Evolutionary conservation across 2,329 filamentous ascomycete species (phyloP).

Genomic region (Scedosporium apiospermum): DNA sequence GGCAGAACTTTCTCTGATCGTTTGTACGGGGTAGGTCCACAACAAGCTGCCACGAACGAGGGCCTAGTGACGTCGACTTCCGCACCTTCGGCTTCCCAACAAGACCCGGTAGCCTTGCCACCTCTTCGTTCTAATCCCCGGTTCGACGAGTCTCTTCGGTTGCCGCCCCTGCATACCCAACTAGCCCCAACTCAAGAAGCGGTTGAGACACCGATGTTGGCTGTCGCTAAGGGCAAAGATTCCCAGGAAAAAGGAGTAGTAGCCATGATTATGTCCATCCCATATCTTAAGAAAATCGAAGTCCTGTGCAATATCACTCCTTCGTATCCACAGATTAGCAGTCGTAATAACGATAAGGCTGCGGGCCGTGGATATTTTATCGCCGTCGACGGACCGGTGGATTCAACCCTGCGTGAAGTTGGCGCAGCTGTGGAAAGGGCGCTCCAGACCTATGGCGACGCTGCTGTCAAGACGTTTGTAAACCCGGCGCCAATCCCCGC

Average conservation of each 20-base stretch:
- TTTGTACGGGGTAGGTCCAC: neutral
- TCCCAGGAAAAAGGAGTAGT: conserved; percentile 30
- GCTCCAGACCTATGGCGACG: conserved; percentile 36
- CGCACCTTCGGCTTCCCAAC: neutral
- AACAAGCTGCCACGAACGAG: neutral
- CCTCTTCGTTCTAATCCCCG: conserved; percentile 1
- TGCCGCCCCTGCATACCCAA: conserved; percentile 43
- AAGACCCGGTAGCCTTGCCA: neutral
- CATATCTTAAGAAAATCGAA: conserved; percentile 66
- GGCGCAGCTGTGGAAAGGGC: conserved; percentile 57
- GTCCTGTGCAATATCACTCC: conserved; percentile 69
- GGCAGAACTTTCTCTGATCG: neutral
- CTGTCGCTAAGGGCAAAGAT: neutral
- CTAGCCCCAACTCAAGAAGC: conserved; percentile 13
- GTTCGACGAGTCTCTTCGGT: conserved; percentile 43
- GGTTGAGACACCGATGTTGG: neutral
- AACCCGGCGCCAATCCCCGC: conserved; percentile 16
- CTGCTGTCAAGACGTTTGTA: conserved; percentile 33
- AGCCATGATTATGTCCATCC: conserved; percentile 66
- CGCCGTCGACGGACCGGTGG: conserved; percentile 67
- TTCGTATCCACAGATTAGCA: conserved; percentile 37
- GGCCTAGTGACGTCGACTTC: neutral
- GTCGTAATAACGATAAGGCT: conserved; percentile 19
- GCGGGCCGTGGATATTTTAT: conserved; percentile 67
- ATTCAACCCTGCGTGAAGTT: conserved; percentile 39